phyloP scores from a whole-genome alignment of 306 rosid genomes.

The Amphicarpaea edgeworthii region DNA sequence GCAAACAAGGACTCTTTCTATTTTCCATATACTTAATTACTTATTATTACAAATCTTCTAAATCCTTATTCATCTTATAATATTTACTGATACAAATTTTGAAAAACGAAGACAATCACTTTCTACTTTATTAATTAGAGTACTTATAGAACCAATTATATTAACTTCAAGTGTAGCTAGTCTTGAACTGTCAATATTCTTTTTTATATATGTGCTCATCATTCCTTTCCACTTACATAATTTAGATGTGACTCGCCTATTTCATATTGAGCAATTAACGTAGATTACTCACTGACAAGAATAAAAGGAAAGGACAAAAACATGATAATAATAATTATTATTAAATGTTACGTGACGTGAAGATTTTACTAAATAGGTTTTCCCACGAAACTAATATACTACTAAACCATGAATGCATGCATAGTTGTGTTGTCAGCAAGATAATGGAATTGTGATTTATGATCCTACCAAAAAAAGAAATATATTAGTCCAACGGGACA shows the following conservation, averaged over 20 bases:
- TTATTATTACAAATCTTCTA: too few relatives aligned
- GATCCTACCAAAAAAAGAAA: not conserved
- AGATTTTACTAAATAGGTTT: not conserved
- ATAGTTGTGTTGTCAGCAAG: conserved; percentile 1
- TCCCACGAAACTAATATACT: not conserved
- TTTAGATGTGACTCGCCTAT: not conserved
- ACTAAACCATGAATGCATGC: not conserved
- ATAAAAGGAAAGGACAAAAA: too few relatives aligned
- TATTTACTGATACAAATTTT: too few relatives aligned
- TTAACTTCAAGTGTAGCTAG: not conserved
- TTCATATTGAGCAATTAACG: not conserved
- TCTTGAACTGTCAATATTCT: not conserved
- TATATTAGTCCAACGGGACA: not conserved
- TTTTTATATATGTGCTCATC: not conserved
- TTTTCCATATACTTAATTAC: too few relatives aligned
- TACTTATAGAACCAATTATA: not conserved
- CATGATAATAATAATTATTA: not conserved
- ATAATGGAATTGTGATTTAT: conserved; percentile 30
- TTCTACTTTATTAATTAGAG: not conserved
- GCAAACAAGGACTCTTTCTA: too few relatives aligned
- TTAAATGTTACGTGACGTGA: conserved; percentile 6
- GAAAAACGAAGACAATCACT: too few relatives aligned
- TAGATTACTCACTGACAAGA: not conserved
- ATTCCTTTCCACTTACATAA: not conserved
- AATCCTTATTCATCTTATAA: too few relatives aligned